phyloP scores from a whole-genome alignment of 176 grass and related monocot genomes.

The Cenchrus americanus region DNA sequence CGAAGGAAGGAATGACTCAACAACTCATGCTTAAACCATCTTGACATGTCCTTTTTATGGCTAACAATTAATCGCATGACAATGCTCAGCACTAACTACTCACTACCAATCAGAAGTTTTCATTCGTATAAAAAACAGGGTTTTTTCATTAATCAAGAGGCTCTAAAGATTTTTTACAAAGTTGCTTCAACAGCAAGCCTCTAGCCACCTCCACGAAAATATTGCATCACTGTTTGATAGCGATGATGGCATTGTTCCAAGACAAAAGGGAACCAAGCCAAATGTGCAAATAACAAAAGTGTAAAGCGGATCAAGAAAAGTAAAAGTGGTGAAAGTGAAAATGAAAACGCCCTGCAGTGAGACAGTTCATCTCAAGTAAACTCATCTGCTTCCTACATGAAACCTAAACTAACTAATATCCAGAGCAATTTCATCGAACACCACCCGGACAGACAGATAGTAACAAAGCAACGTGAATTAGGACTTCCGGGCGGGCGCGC shows the following conservation, averaged over 20 bases:
- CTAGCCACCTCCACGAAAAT: not conserved
- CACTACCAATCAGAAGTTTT: not conserved
- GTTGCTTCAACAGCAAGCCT: not conserved
- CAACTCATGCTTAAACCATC: not conserved
- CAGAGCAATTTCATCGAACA: constrained; percentile 42
- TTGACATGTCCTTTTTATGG: not conserved
- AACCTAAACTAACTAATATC: not conserved
- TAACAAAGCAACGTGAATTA: not conserved
- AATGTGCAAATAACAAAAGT: not conserved
- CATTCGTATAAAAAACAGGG: not conserved
- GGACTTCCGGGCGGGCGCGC: not conserved
- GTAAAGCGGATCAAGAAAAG: not conserved
- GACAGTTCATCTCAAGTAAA: not conserved
- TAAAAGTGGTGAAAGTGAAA: not conserved
- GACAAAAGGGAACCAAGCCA: not conserved
- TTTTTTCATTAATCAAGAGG: not conserved
- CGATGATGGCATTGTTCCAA: not conserved
- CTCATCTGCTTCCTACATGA: not conserved
- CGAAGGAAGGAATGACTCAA: not conserved
- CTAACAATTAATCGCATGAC: not conserved
- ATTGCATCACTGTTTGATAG: not conserved
- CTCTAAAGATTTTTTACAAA: not conserved
- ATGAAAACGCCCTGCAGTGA: not conserved
- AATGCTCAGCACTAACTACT: not conserved
- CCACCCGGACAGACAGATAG: not conserved